A percentile compares a stretch with the other conserved stretches of the same genome.
phyloP scores from a whole-genome alignment of 768 basidiomycete genomes.

The Rhodosporidiobolus odoratus region DNA sequence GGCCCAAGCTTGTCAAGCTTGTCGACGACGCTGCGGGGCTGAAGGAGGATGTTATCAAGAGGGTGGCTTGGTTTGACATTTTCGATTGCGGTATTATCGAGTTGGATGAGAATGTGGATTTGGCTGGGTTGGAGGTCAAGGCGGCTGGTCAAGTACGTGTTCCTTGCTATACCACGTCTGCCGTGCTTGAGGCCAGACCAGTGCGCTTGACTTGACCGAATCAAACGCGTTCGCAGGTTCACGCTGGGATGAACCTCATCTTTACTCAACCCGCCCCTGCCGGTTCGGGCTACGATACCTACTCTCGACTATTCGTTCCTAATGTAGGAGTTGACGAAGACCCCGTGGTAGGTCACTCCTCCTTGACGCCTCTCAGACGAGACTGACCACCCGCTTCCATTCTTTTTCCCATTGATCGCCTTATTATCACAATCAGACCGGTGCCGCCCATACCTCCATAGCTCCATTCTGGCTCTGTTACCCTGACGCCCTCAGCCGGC shows the following conservation, averaged over 20 bases:
- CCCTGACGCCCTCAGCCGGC: neutral
- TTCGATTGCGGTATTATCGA: constrained; percentile 18
- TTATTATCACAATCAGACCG: constrained; percentile 26
- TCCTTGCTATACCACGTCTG: too few species aligned
- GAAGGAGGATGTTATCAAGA: constrained; percentile 2
- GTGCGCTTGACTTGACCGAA: neutral
- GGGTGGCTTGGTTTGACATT: constrained; percentile 29
- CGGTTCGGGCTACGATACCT: constrained; percentile 34
- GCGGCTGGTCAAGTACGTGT: neutral
- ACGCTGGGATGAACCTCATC: constrained; percentile 17
- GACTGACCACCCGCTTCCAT: too few species aligned
- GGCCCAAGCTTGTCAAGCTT: neutral
- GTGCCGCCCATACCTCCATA: constrained; percentile 44
- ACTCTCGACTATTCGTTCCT: constrained; percentile 45
- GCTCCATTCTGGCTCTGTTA: constrained; percentile 43
- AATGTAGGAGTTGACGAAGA: constrained; percentile 42
- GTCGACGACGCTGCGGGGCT: constrained; percentile 4
- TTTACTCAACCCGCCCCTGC: constrained; percentile 37
- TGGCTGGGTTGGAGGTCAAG: neutral
- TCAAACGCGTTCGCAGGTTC: neutral
- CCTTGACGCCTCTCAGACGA: too few species aligned
- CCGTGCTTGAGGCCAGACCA: neutral
- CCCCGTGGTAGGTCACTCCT: constrained; percentile 39
- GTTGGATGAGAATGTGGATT: constrained; percentile 1
- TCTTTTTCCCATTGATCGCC: neutral